Percentiles rank a stretch among this genome's conserved stretches.
phyloP scores from a whole-genome alignment of 2,329 filamentous ascomycete species.

The Penicillium olsonii region DNA sequence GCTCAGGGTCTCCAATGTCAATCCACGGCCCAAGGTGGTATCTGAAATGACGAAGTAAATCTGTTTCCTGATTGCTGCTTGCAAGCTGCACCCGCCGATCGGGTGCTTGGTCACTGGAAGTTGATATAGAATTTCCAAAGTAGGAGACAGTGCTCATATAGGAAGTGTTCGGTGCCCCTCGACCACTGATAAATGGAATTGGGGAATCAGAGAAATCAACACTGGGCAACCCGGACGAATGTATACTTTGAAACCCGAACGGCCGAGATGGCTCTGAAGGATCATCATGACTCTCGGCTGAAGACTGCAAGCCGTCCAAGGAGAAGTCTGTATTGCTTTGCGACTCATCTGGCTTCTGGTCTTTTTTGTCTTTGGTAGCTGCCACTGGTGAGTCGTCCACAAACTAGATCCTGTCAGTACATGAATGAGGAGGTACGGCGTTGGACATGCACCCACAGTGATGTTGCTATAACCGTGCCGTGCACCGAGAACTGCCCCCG shows the following conservation, averaged over 20 bases:
- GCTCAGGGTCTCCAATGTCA: slow-evolving; percentile 25
- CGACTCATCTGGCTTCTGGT: not conserved
- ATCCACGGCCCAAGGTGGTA: slow-evolving; percentile 29
- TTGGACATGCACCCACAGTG: slow-evolving; percentile 13
- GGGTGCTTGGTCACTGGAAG: not conserved
- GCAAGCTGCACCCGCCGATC: slow-evolving; percentile 1
- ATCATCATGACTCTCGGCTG: slow-evolving; percentile 1
- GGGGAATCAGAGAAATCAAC: not conserved
- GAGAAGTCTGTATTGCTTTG: slow-evolving; percentile 1
- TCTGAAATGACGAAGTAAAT: slow-evolving; percentile 26
- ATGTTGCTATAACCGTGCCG: slow-evolving; percentile 19
- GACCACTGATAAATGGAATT: not conserved
- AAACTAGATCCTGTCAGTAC: slow-evolving; percentile 11
- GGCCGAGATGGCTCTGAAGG: not conserved
- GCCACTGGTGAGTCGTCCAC: slow-evolving; percentile 22
- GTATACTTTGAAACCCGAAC: slow-evolving; percentile 1
- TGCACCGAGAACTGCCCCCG: slow-evolving; percentile 1
- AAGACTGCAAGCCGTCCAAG: slow-evolving; percentile 1
- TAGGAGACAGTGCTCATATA: slow-evolving; percentile 2
- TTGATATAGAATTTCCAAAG: not conserved
- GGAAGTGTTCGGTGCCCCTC: not conserved
- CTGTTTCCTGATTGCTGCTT: slow-evolving; percentile 20
- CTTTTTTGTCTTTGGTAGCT: slow-evolving; percentile 1
- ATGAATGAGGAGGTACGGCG: not conserved
- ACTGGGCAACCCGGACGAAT: not conserved